Evolutionary conservation across 2,329 filamentous ascomycete species (phyloP).

Genomic region (Aureobasidium sp.): DNA sequence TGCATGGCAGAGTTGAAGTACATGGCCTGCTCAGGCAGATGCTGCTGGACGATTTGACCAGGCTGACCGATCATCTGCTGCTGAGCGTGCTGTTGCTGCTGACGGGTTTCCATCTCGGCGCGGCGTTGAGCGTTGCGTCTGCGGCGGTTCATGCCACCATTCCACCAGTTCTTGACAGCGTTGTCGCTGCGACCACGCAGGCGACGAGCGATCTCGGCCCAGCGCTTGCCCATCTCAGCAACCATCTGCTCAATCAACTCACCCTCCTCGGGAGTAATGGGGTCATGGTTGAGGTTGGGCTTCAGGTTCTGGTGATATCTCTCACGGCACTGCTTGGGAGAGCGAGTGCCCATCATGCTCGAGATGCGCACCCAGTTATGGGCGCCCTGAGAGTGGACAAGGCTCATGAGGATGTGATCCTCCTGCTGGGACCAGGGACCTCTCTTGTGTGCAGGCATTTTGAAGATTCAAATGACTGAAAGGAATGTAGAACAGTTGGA

Average conservation of each 20-base stretch:
- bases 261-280: slow-evolving; percentile 71
- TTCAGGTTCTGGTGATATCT: slow-evolving; percentile 90
- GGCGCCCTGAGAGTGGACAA: slow-evolving; percentile 65
- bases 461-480: slow-evolving; percentile 16
- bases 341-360: slow-evolving; percentile 64
- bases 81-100: slow-evolving; percentile 19
- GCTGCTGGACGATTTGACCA: slow-evolving; percentile 21
- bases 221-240: slow-evolving; percentile 70
- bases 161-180: slow-evolving; percentile 97
- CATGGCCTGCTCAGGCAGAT: slow-evolving; percentile 21
- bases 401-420: slow-evolving; percentile 61
- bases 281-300: slow-evolving; percentile 69
- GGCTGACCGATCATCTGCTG: slow-evolving; percentile 20
- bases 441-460: slow-evolving; percentile 55
- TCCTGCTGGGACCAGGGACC: slow-evolving; percentile 80
- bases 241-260: slow-evolving; percentile 71
- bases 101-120: slow-evolving; percentile 27
- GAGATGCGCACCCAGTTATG: slow-evolving; percentile 90
- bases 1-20: slow-evolving; percentile 19
- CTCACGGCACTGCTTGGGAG: slow-evolving; percentile 92
- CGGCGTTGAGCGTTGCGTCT: slow-evolving; percentile 35
- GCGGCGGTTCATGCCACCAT: slow-evolving; percentile 81
- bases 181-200: slow-evolving; percentile 86
- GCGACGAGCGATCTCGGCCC: slow-evolving; percentile 84
- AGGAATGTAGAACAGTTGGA: slow-evolving; percentile 12